Evolutionary conservation across 148 eudicot genomes (phyloP), one percentile per base, ranked within the genome.

Genomic region (Arctostaphylos glauca): DNA sequence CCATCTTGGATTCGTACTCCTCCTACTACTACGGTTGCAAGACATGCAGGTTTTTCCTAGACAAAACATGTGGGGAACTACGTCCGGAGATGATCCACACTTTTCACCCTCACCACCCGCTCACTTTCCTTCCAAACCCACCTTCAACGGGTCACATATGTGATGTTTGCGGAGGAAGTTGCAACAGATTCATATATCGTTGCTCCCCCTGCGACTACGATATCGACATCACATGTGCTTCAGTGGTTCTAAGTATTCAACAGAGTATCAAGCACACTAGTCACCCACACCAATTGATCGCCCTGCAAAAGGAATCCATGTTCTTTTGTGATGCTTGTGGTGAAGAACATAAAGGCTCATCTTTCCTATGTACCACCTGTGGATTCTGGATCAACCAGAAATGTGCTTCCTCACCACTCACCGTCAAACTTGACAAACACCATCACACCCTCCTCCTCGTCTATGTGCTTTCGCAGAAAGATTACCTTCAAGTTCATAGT

Each of bases 21-120:
- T 62, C 66, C 66, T 6, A 21, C 66, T 59, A 59, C 77, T 74
- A 74, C n/a, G 77, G 55, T 49, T 74, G 77, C 77, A 49, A 18
- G 16, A 2, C 5, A 1, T 74, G 77, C 15, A 0, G 0, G 16
- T 74, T 48, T 74, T 74, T 47, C 41, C 47, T 74, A 41, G 55
- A 74, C 55, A 74, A 74, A 49, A 0, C 55, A 49, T 74, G 77
- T 44, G 56, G 38, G 5, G 3, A 74, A n/a, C 77, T 48, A 21
- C 77, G 55, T 23, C 5, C 1, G 15, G 0, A 74, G 0, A 48
- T 49, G 55, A 3, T 3, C 23, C 77, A 74, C 0, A 14, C 55
- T 49, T 7, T 0, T n/a, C 77, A 74, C 77, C 38, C 77, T 49
- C 15, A 76, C 2, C 43, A 76, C 79, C 62, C 60, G 2, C 46